Conservation (phyloP, 352 stramenopile genomes). For the Blastocystis hominis region DNA sequence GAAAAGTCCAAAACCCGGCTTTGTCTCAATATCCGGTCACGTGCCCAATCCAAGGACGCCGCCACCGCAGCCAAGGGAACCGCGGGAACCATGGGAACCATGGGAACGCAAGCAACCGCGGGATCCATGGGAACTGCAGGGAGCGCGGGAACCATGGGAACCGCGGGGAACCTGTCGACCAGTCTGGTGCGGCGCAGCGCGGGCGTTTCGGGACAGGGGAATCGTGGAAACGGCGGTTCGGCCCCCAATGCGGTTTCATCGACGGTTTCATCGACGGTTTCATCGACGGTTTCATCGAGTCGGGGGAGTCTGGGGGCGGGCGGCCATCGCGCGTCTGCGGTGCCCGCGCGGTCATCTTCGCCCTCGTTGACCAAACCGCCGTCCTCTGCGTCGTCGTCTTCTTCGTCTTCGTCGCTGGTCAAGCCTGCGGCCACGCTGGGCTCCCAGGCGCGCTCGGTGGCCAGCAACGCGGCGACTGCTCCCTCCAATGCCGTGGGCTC, state of each 20-base stretch:
- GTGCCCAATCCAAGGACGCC: not conserved
- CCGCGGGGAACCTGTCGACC: not conserved
- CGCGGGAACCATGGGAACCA: not conserved
- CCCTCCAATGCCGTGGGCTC: not conserved
- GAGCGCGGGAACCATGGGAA: not conserved
- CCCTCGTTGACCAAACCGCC: not conserved
- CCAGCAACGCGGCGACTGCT: not conserved
- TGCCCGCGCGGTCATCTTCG: no score
- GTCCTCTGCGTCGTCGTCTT: not conserved
- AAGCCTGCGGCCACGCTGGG: not conserved
- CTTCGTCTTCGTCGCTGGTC: not conserved
- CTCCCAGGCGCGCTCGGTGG: not conserved
- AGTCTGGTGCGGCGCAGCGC: not conserved
- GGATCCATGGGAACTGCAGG: no score
- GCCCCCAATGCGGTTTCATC: no score
- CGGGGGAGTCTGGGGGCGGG: no score
- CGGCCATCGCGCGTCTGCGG: no score
- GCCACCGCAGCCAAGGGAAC: not conserved
- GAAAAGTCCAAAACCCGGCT: conserved; percentile 12
- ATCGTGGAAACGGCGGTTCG: not conserved
- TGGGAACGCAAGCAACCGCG: no score
- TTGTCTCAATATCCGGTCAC: not conserved
- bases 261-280: no score
- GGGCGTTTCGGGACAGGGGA: not conserved
- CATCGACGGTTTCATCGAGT: no score